Evolutionary conservation across 108 stramenopile species (phyloP).

Genomic region (Nannochloropsis oceanica): DNA sequence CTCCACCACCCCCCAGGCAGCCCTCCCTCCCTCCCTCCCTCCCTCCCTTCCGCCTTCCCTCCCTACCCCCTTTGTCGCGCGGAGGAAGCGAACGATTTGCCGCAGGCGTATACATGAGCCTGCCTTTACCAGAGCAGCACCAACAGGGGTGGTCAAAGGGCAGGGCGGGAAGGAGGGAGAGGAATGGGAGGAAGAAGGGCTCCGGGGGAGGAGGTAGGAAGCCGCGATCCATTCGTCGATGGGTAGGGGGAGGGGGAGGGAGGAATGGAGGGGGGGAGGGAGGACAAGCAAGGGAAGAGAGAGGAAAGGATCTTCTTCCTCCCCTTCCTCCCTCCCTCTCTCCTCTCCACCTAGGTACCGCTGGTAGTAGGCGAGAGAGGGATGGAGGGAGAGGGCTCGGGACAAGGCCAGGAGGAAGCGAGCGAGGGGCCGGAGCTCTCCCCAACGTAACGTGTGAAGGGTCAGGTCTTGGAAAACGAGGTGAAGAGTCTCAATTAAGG

Average conservation of each 20-base stretch:
- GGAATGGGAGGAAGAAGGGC: neutral
- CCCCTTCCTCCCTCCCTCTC: neutral
- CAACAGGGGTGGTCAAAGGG: slow-evolving; percentile 5
- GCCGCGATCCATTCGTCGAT: neutral
- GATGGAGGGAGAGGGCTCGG: neutral
- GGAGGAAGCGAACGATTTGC: neutral
- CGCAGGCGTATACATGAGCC: neutral
- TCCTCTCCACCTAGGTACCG: neutral
- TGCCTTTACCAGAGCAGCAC: neutral
- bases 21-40: neutral
- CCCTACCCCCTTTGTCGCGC: neutral
- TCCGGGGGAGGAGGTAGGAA: neutral
- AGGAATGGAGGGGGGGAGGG: neutral
- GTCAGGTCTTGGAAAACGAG: slow-evolving; percentile 22
- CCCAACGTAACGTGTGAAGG: neutral
- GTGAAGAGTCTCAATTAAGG: slow-evolving; percentile 10
- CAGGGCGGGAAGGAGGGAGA: neutral
- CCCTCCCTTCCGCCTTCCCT: neutral
- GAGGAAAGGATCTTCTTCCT: neutral
- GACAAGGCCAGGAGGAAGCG: slow-evolving; percentile 6
- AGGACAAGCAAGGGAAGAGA: neutral
- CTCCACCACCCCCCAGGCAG: neutral
- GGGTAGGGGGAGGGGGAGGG: neutral
- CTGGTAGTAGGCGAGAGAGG: neutral
- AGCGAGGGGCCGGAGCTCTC: slow-evolving; percentile 7